phyloP scores from a whole-genome alignment of 345 rosid genomes.

The Corymbia maculata region DNA sequence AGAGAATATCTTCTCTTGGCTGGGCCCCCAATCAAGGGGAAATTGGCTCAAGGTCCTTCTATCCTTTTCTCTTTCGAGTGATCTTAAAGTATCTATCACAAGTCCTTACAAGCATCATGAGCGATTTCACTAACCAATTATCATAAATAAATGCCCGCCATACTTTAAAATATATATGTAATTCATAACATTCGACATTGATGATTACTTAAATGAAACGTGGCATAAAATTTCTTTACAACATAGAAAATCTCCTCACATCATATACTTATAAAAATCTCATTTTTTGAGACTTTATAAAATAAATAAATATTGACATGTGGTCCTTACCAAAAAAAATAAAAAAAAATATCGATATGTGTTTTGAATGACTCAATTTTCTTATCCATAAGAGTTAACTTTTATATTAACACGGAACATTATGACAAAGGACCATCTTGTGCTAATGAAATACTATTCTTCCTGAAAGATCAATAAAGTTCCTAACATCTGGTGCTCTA shows the following conservation, averaged over 20 bases:
- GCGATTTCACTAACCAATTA: background rate
- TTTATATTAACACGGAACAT: too few relatives aligned
- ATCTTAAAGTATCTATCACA: background rate
- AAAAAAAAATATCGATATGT: too few relatives aligned
- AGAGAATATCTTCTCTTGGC: background rate
- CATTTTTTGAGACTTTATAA: background rate
- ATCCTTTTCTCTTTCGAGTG: background rate
- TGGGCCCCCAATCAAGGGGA: background rate
- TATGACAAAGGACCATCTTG: rapidly evolving
- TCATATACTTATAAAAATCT: too few relatives aligned
- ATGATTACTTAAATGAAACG: background rate
- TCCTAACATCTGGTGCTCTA: rapidly evolving
- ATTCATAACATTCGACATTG: rapidly evolving
- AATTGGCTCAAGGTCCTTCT: background rate
- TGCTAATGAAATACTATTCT: background rate
- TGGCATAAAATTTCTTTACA: rapidly evolving
- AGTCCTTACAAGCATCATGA: rapidly evolving
- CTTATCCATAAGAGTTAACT: too few relatives aligned
- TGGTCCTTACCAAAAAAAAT: too few relatives aligned
- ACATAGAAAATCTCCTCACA: too few relatives aligned
- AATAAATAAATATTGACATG: background rate
- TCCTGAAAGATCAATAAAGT: background rate
- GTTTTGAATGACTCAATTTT: background rate
- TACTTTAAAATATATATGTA: background rate
- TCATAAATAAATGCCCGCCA: background rate